Conservation (phyloP, 768 basidiomycete genomes). For the Psilocybe cubensis region DNA sequence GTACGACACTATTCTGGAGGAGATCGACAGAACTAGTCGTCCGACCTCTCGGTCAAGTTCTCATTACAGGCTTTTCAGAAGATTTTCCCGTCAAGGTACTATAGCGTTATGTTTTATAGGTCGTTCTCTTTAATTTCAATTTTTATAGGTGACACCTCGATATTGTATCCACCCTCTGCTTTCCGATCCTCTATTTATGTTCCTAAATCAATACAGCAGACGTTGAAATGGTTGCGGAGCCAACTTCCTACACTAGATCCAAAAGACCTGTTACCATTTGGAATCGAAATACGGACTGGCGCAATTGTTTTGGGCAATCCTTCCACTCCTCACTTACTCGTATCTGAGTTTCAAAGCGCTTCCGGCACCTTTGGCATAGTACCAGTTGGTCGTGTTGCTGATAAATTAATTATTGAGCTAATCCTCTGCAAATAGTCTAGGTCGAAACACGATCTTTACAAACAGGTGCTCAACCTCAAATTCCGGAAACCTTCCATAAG, state of each 20-base stretch:
- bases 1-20: slow-evolving; percentile 84
- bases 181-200: slow-evolving; percentile 32
- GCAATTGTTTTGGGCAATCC: slow-evolving; percentile 85
- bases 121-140: neutral
- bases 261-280: slow-evolving; percentile 86
- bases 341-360: slow-evolving; percentile 79
- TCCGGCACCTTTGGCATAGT: slow-evolving; percentile 82
- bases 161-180: slow-evolving; percentile 34
- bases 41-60: slow-evolving; percentile 40
- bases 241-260: slow-evolving; percentile 77
- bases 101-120: neutral
- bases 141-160: slow-evolving; percentile 27
- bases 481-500: slow-evolving; percentile 69
- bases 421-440: slow-evolving; percentile 55
- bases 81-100: slow-evolving; percentile 45
- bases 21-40: slow-evolving; percentile 55
- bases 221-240: slow-evolving; percentile 53
- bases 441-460: slow-evolving; percentile 83
- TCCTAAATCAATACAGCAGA: slow-evolving; percentile 41
- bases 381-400: slow-evolving; percentile 50
- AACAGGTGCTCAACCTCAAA: slow-evolving; percentile 72
- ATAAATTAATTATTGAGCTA: slow-evolving; percentile 7
- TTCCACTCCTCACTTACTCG: slow-evolving; percentile 81
- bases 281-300: slow-evolving; percentile 77
- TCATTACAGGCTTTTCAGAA: slow-evolving; percentile 40